A percentile compares a stretch with the other conserved stretches of the same genome.
Conservation (phyloP, 345 rosid species). For the Lepidium sativum region DNA sequence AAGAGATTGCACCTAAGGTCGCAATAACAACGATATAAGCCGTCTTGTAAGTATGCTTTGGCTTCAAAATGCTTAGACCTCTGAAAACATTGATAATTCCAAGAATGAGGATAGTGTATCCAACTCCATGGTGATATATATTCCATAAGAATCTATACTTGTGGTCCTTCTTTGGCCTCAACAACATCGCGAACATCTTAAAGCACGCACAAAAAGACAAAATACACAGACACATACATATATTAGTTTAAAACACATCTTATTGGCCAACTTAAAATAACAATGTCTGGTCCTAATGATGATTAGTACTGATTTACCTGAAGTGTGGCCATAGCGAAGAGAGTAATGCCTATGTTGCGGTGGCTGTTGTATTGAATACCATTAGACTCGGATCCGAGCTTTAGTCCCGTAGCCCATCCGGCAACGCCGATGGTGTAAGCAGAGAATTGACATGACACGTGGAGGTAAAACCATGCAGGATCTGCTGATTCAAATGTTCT, state of each 20-base stretch:
- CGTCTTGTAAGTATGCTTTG: slow-evolving; percentile 33
- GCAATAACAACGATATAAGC: slow-evolving; percentile 20
- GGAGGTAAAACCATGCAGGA: slow-evolving; percentile 36
- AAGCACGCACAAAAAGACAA: slow-evolving; percentile 3
- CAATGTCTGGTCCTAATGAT: not conserved
- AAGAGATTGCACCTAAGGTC: slow-evolving; percentile 11
- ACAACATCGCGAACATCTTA: slow-evolving; percentile 70
- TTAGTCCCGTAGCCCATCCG: slow-evolving; percentile 39
- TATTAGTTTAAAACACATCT: not conserved
- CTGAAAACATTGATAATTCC: slow-evolving; percentile 74
- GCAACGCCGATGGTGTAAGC: slow-evolving; percentile 32
- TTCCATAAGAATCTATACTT: slow-evolving; percentile 73
- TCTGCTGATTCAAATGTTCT: slow-evolving; percentile 22
- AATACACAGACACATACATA: too few relatives aligned
- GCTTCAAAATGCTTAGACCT: slow-evolving; percentile 58
- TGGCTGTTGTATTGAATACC: slow-evolving; percentile 14
- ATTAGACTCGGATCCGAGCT: slow-evolving; percentile 26
- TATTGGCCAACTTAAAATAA: not conserved
- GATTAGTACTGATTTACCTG: slow-evolving; percentile 24
- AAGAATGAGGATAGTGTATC: slow-evolving; percentile 51
- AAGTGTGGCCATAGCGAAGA: slow-evolving; percentile 28
- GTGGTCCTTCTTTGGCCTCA: slow-evolving; percentile 88
- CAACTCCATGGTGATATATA: slow-evolving; percentile 70
- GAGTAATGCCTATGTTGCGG: slow-evolving; percentile 30
- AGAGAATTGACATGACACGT: slow-evolving; percentile 27